Evolutionary conservation across 331 rosid species (phyloP), one percentile per base, ranked within the genome.

Genomic region (Pyracantha coccinea): DNA sequence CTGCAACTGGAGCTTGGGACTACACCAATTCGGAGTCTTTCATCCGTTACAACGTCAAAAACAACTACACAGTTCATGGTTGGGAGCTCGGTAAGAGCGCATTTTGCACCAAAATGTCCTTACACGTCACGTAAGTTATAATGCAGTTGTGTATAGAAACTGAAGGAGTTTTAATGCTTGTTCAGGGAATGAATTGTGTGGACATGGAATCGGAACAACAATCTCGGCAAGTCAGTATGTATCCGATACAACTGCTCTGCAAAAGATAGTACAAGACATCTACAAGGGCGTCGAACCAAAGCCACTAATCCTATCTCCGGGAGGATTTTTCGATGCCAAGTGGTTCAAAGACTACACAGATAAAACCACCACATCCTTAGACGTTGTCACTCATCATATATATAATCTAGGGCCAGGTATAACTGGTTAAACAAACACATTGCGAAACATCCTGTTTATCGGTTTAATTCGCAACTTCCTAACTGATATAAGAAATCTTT

Each of bases 391-490:
- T 44, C 97, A 90, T 83, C 99, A 90, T 76, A 88, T 92, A 73
- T 95, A 95, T 76, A 90, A 92, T 80, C 91, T 95, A 55, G 99
- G 99, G 24, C 79, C 97, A 88, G 99, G 99, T 89, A 82, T n/a
- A 27, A 55, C 65, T 35, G 23, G 24, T 65, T 44, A 10, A 73
- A 17, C 63, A 15, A 58, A 72, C 58, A 17, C 62, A 73, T 53
- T 35, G 20, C 32, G 7, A 16, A 41, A 57, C 58, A 24, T 75
- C 20, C 14, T 11, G 2, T 2, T 41, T 33, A 72, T 44, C 33
- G 44, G 54, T 69, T 55, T 41, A 31, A 23, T 23, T 41, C 21
- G 20, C 25, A 21, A 23, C 52, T 33, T 25, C 45, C 31, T 14
- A 62, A 47, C 45, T 61, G 71, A 76, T 17, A 11, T 67, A 13